phyloP scores from a whole-genome alignment of 2,329 filamentous ascomycete species.

The Mycogone perniciosa region DNA sequence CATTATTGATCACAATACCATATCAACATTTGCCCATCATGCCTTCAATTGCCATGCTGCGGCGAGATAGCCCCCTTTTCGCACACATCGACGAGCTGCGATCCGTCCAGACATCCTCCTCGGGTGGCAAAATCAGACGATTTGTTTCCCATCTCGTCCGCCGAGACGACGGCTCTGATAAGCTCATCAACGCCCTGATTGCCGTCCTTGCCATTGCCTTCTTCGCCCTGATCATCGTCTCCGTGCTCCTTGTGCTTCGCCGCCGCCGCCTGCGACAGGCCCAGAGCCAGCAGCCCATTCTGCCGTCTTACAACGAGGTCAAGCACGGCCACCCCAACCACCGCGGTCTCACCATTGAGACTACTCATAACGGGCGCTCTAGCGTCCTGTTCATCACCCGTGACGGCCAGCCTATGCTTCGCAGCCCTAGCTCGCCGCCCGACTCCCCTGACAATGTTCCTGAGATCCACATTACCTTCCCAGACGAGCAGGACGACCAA shows the following conservation, averaged over 20 bases:
- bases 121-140: too few relatives aligned
- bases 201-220: constrained; percentile 72
- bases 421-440: constrained; percentile 68
- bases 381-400: constrained; percentile 74
- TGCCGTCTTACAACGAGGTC: constrained; percentile 65
- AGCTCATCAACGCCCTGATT: constrained; percentile 71
- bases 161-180: constrained; percentile 43
- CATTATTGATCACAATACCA: constrained; percentile 4
- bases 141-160: background rate
- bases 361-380: constrained; percentile 48
- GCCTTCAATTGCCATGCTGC: constrained; percentile 11
- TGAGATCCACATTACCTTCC: constrained; percentile 97
- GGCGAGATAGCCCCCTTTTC: background rate
- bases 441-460: constrained; percentile 77
- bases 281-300: constrained; percentile 39
- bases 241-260: constrained; percentile 65
- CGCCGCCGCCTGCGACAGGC: constrained; percentile 48
- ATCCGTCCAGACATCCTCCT: too few relatives aligned
- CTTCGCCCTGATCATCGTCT: constrained; percentile 61
- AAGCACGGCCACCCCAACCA: constrained; percentile 47
- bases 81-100: too few relatives aligned
- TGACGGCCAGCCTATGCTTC: constrained; percentile 68
- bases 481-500: constrained; percentile 82
- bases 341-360: constrained; percentile 52
- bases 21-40: constrained; percentile 7